These are phyloP conservation scores for Wickerhamomyces kurtzmanii DNA, from an alignment of 805 yeast genomes.

Conservation along the genomic window DNA sequence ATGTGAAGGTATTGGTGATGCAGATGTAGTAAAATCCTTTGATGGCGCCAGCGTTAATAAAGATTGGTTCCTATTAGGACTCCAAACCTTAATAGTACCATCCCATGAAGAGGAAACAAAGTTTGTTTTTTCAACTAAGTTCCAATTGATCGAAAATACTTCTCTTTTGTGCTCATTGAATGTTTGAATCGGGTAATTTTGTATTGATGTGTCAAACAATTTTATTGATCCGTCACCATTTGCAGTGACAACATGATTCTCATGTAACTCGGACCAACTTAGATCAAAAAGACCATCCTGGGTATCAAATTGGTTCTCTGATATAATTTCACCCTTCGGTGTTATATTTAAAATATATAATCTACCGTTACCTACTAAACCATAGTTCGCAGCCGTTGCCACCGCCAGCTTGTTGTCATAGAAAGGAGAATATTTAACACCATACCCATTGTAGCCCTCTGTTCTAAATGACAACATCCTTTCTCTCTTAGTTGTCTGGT, in stretches of 20 bases:
- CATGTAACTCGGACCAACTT: conserved; percentile 87
- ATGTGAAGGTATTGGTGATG: too few relatives aligned
- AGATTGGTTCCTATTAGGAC: conserved; percentile 48
- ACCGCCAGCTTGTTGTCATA: conserved; percentile 85
- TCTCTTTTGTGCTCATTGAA: conserved; percentile 73
- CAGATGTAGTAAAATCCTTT: too few relatives aligned
- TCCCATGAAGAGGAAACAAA: conserved; percentile 90
- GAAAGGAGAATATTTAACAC: conserved; percentile 84
- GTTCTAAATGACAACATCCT: conserved; percentile 67
- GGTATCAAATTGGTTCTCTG: conserved; percentile 62
- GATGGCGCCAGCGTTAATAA: conserved; percentile 40
- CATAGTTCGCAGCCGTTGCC: conserved; percentile 87
- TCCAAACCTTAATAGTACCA: conserved; percentile 76
- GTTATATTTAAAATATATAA: conserved; percentile 61
- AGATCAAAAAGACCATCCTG: conserved; percentile 88
- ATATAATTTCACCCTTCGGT: conserved; percentile 49
- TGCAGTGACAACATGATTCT: conserved; percentile 73
- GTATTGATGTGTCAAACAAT: conserved; percentile 64
- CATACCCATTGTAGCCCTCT: conserved; percentile 77
- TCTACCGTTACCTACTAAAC: conserved; percentile 90
- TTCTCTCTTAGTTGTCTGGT: too few relatives aligned
- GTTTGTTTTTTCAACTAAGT: conserved; percentile 50
- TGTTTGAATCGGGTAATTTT: conserved; percentile 62
- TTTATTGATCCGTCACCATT: conserved; percentile 88
- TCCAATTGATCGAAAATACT: conserved; percentile 70